Evolutionary conservation across 257 asterid species (phyloP), one percentile per base, ranked within the genome.

Genomic region (Thymus mandschuricus): DNA sequence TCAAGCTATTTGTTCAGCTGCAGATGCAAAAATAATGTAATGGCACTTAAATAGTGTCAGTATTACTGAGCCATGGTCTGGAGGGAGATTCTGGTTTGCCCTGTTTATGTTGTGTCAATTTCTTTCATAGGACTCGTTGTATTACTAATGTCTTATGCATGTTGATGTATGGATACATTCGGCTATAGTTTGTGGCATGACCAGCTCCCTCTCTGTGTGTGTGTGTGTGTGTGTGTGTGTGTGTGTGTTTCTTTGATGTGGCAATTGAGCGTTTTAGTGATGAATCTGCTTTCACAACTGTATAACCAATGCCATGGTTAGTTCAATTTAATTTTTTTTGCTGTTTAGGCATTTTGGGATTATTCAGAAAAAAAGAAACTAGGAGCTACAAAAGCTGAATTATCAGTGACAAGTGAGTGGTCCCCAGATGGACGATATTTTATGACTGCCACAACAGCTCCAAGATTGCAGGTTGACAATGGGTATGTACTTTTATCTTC

Each of bases 391-490:
- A 91, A 75, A 80, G 90, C 99, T 68, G 99, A 94, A 89, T 84
- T 88, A 66, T 94, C 99, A 46, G 99, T 94, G 78, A 81, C 95
- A 57, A 91, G 97, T 81, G 99, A 94, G 81, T 94, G 99, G 99
- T 94, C 99, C 57, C 95, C 99, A 8, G 96, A 91, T 72, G 99
- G 99, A n/a, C 88, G 51, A 30, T 94, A 86, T 72, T 94, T 94
- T 79, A 80, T 94, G 97, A 89, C 97, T 66, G 97, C 98, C 69
- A 91, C 99, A 56, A 94, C 99, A 70, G 98, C 99, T 76, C 99
- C 99, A n/a, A 85, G 99, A 52, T 88, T 88, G 75, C 99, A 94
- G 89, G 97, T 94, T 52, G 99, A 94, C 86, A 94, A 94, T 70
- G 99, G 96, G 99, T 94, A 94, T 69, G 85, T 2, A 34, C 38